A percentile compares a stretch with the other conserved stretches of the same genome.
Conservation (phyloP, 2,329 filamentous ascomycete genomes). For the Cladosporium colombiae region DNA sequence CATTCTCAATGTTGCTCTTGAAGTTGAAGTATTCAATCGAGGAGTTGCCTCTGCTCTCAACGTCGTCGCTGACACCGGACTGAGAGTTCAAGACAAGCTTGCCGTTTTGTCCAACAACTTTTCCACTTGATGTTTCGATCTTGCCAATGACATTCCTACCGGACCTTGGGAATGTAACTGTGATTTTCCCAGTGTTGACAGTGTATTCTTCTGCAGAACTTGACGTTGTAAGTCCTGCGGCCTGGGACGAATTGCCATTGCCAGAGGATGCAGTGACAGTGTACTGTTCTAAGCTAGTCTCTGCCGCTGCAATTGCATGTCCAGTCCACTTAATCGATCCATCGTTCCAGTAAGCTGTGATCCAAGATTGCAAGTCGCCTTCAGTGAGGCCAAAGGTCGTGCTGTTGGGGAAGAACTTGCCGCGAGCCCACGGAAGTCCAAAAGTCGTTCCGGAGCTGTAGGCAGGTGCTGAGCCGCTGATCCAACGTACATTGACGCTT, state of each 20-base stretch:
- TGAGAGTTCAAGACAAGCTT: conserved; percentile 56
- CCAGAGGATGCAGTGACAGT: conserved; percentile 40
- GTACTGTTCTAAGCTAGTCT: conserved; percentile 46
- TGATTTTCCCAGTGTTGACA: conserved; percentile 39
- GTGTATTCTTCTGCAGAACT: conserved; percentile 31
- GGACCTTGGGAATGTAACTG: conserved; percentile 38
- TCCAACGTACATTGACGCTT: conserved; percentile 14
- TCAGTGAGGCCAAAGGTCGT: conserved; percentile 37
- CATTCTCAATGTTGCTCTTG: conserved; percentile 54
- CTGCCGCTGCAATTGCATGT: conserved; percentile 54
- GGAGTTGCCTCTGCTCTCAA: conserved; percentile 39
- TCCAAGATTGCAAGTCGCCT: conserved; percentile 53
- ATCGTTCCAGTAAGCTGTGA: conserved; percentile 61
- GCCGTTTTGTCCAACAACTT: conserved; percentile 41
- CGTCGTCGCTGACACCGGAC: conserved; percentile 46
- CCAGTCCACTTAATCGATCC: conserved; percentile 64
- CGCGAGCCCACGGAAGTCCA: conserved; percentile 43
- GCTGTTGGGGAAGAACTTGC: conserved; percentile 39
- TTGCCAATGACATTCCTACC: conserved; percentile 36
- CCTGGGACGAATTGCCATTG: conserved; percentile 25
- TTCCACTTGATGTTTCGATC: conserved; percentile 41
- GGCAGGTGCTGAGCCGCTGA: conserved; percentile 20
- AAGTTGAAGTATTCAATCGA: conserved; percentile 49
- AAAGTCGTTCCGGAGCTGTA: conserved; percentile 40
- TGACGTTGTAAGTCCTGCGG: conserved; percentile 29